These are phyloP conservation scores for Exserohilum turcica DNA, from an alignment of 2,329 filamentous ascomycete species.

Conservation along the genomic window DNA sequence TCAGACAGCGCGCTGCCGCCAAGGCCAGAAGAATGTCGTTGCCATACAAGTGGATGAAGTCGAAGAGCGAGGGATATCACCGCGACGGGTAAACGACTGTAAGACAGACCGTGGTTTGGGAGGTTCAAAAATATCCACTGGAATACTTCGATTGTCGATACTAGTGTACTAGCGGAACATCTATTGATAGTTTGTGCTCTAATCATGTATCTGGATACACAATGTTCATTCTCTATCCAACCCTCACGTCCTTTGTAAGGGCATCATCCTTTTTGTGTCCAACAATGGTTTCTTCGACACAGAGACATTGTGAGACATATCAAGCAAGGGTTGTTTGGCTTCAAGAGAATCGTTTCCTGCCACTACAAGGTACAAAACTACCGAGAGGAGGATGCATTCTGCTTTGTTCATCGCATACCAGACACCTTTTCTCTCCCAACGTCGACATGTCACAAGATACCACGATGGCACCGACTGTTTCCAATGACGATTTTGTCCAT, in stretches of 20 bases:
- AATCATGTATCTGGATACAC: background rate
- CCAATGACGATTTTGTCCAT: background rate
- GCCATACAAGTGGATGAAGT: slow-evolving; percentile 20
- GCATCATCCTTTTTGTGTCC: background rate
- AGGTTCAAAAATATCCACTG: too few relatives aligned
- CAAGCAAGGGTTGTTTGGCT: background rate
- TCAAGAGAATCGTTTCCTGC: background rate
- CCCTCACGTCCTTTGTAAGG: background rate
- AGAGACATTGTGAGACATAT: background rate
- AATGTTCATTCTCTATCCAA: background rate
- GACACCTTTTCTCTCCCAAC: background rate
- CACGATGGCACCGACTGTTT: background rate
- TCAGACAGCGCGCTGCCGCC: slow-evolving; percentile 26
- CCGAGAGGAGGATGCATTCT: too few relatives aligned
- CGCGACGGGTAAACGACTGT: background rate
- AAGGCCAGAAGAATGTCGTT: slow-evolving; percentile 34
- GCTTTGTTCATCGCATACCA: background rate
- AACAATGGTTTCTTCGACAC: background rate
- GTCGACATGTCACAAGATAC: background rate
- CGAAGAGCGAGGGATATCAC: slow-evolving; percentile 11
- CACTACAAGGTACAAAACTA: background rate
- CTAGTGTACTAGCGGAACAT: background rate
- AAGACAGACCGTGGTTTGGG: background rate
- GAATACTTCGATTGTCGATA: background rate
- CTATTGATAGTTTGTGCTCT: background rate